Conservation (phyloP, 116 monocot genomes). For the Iris pallida region DNA sequence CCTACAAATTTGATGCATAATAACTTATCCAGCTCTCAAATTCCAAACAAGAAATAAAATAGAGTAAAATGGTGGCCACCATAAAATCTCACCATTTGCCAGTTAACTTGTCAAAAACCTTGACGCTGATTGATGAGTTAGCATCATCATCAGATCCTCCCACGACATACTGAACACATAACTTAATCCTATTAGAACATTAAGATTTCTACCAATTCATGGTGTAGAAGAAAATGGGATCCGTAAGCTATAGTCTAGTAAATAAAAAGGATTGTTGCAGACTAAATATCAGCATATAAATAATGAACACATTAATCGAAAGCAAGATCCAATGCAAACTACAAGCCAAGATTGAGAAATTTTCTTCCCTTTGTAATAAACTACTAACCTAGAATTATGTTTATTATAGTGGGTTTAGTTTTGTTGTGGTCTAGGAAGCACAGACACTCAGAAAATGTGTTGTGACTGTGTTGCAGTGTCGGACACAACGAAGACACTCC, state of each 20-base stretch:
- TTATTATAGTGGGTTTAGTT: too few species aligned
- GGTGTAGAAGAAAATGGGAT: background rate
- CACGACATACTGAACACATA: conserved; percentile 53
- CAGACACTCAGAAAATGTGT: too few species aligned
- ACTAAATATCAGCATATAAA: too few species aligned
- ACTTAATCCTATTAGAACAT: conserved; percentile 2
- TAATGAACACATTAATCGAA: background rate
- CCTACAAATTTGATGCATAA: conserved; percentile 28
- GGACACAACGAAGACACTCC: too few species aligned
- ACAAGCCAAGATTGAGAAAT: too few species aligned
- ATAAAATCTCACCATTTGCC: conserved; percentile 43
- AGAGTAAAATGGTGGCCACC: background rate
- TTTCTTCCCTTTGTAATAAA: too few species aligned
- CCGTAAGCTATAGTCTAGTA: too few species aligned
- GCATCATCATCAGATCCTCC: conserved; percentile 33
- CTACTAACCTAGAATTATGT: too few species aligned
- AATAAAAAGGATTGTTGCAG: too few species aligned
- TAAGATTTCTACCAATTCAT: background rate
- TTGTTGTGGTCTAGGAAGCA: too few species aligned
- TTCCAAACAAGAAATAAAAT: background rate
- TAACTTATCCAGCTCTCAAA: background rate
- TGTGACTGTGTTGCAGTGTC: too few species aligned
- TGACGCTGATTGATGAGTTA: conserved; percentile 25
- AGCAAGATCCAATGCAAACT: conserved; percentile 2
- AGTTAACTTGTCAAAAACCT: conserved; percentile 42